A percentile compares a stretch with the other conserved stretches of the same genome.
phyloP scores from a whole-genome alignment of 495 filamentous ascomycete genomes.

The Melanomma pulvis-pyrius region DNA sequence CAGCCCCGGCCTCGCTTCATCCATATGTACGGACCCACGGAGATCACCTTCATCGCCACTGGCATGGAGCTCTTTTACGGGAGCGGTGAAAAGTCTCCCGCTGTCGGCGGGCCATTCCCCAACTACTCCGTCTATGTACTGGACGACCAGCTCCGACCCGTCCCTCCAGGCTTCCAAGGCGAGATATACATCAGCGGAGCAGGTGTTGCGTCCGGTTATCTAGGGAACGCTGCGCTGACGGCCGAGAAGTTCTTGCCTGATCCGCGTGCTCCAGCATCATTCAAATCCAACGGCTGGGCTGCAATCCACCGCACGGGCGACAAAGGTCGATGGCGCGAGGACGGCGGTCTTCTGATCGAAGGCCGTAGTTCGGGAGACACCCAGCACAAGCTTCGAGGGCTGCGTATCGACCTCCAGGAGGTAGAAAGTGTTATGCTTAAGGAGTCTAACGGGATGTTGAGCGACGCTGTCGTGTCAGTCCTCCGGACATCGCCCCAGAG shows the following conservation, averaged over 20 bases:
- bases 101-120: background rate
- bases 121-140: background rate
- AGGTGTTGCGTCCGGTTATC: background rate
- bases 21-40: background rate
- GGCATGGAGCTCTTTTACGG: background rate
- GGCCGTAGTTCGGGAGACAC: conserved; percentile 59
- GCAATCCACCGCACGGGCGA: conserved; percentile 4
- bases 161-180: background rate
- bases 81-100: background rate
- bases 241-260: background rate
- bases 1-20: background rate
- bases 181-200: background rate
- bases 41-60: background rate
- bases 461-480: background rate
- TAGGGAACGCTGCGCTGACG: background rate
- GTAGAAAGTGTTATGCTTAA: conserved; percentile 58
- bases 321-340: background rate
- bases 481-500: background rate
- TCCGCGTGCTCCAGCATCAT: background rate
- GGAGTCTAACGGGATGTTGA: background rate
- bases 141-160: background rate
- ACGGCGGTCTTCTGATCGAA: background rate
- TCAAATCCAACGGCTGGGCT: background rate
- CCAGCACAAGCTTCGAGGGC: conserved; percentile 92
- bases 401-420: conserved; percentile 89